A percentile compares a stretch with the other conserved stretches of the same genome.
These are phyloP conservation scores for Phaseolus coccineus DNA, from an alignment of 331 rosid genomes.

Conservation along the genomic window DNA sequence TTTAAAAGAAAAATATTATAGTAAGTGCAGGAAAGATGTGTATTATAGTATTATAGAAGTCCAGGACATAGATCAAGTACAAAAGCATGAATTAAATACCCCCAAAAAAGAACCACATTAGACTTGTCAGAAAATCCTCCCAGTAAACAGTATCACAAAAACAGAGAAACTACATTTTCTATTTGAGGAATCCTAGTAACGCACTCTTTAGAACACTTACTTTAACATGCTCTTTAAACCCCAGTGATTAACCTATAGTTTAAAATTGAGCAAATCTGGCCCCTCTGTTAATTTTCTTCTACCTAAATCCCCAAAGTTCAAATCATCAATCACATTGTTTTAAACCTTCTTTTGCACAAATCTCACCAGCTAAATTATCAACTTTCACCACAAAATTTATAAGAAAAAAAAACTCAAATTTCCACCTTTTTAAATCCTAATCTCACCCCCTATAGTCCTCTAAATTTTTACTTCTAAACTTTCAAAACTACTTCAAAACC, in stretches of 20 bases:
- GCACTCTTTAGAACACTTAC: not conserved
- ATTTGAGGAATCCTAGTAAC: not conserved
- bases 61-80: not conserved
- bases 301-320: not conserved
- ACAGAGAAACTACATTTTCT: not conserved
- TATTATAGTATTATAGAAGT: constrained; percentile 2
- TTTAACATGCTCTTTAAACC: not conserved
- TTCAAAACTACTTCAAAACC: not conserved
- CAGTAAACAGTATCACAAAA: not conserved
- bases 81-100: constrained; percentile 1
- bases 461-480: no score
- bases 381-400: not conserved
- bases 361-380: not conserved
- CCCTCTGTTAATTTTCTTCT: not conserved
- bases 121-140: not conserved
- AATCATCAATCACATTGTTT: not conserved
- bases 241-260: not conserved
- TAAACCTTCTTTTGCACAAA: not conserved
- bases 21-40: constrained; percentile 4
- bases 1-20: not conserved
- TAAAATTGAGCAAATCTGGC: not conserved
- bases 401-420: not conserved
- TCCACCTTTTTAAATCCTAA: not conserved
- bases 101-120: not conserved
- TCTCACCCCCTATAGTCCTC: not conserved